Evolutionary conservation across 176 grass and related monocot species (phyloP), one percentile per base, ranked within the genome.

Genomic region (Rhipidocladum racemiflorum): DNA sequence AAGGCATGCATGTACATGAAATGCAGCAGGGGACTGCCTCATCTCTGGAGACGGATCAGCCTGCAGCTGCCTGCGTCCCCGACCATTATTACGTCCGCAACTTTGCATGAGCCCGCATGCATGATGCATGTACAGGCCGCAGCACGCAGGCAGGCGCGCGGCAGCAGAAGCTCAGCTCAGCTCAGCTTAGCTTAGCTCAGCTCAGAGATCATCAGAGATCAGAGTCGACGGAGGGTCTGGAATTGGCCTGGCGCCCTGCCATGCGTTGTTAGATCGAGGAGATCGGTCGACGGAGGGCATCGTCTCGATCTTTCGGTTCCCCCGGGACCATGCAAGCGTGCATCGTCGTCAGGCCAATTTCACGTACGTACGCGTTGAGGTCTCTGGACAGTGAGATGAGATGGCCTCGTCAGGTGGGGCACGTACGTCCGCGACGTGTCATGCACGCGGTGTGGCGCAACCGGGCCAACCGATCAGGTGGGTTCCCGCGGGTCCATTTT

Each of bases 401-500:
- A 34, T 34, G 32, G 72, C 65, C 54, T 82, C 70, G 53, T 61
- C 78, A 61, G 49, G n/a, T 70, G 6, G 49, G 28, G 30, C 24
- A 27, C 59, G 25, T 61, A 28, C 57, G 11, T 3, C 53, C 25
- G 79, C 20, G 17, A 77, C 73, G 85, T 87, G 79, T 82, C 78
- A 72, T 16, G 23, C n/a, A n/a, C n/a, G n/a, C n/a, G n/a, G n/a
- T n/a, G n/a, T n/a, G n/a, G n/a, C n/a, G n/a, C n/a, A n/a, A 15
- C 14, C 15, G 6, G 27, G 61, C 61, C 13, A 4, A 1, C 13
- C 7, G 6, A 63, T 17, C 28, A 17, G 57, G 14, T 60, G 61
- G 59, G 12, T 9, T 34, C 61, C 28, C 2, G 7, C 14, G 7
- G 6, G 28, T 15, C 13, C 28, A 63, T 15, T 60, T 14, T 27